phyloP scores from a whole-genome alignment of 176 grass and related monocot genomes.

The Tillandsia fasciculata region DNA sequence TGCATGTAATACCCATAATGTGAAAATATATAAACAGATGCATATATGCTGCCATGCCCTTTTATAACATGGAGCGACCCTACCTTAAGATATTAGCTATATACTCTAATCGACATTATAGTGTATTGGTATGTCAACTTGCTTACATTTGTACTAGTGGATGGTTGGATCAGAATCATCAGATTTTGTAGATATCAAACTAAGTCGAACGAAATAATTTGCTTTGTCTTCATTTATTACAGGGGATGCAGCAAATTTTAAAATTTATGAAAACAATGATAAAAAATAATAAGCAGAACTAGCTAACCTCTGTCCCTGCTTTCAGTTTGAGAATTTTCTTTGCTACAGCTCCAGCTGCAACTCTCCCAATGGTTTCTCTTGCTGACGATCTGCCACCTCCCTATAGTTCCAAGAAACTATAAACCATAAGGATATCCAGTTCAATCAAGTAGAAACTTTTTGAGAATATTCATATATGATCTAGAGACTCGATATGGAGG shows the following conservation, averaged over 20 bases:
- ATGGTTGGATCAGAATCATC: too few species aligned
- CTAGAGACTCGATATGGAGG: too few species aligned
- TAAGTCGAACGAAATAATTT: too few species aligned
- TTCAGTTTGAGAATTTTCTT: conserved; percentile 97
- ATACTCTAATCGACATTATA: not conserved
- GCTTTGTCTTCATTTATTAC: too few species aligned
- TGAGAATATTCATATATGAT: too few species aligned
- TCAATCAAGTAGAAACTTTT: conserved; percentile 13
- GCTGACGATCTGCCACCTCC: conserved; percentile 96
- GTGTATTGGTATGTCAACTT: not conserved
- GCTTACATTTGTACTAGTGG: too few species aligned
- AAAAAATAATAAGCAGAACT: not conserved
- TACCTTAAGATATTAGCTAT: too few species aligned
- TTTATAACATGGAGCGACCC: too few species aligned
- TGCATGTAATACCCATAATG: not conserved
- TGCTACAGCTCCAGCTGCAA: conserved; percentile 89
- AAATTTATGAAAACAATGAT: not conserved
- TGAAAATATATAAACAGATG: not conserved
- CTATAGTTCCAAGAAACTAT: conserved; percentile 33
- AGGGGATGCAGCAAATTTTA: not conserved
- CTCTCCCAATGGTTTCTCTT: conserved; percentile 99
- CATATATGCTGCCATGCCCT: not conserved
- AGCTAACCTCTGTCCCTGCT: conserved; percentile 45
- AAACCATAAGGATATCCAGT: not conserved
- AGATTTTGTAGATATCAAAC: too few species aligned